phyloP scores from a whole-genome alignment of 2,329 filamentous ascomycete species.

The Nothophaeocryptopus gaeumannii region DNA sequence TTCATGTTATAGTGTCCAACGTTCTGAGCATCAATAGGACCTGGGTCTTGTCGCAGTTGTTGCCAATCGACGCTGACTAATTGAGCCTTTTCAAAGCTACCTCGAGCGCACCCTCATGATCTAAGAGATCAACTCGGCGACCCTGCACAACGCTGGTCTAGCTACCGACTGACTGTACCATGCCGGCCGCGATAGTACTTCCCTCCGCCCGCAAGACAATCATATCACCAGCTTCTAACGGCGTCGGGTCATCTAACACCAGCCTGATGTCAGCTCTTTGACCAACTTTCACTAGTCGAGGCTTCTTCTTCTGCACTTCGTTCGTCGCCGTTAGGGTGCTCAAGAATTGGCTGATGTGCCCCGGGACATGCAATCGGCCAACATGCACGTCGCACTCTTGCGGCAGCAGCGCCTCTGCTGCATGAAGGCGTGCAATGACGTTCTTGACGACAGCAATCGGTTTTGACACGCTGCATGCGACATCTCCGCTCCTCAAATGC shows the following conservation, averaged over 20 bases:
- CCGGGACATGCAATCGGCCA: constrained; percentile 76
- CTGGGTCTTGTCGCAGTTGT: too few species aligned
- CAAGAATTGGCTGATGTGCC: constrained; percentile 67
- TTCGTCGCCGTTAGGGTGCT: constrained; percentile 74
- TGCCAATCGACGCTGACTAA: too few species aligned
- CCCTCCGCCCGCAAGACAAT: constrained; percentile 79
- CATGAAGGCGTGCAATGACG: constrained; percentile 80
- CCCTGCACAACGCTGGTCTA: constrained; percentile 1
- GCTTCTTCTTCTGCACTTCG: constrained; percentile 74
- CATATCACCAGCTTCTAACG: constrained; percentile 74
- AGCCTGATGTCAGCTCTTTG: constrained; percentile 71
- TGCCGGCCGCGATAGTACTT: constrained; percentile 80
- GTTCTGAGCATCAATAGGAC: too few species aligned
- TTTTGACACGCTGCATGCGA: constrained; percentile 64
- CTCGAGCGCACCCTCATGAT: too few species aligned
- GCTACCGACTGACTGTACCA: constrained; percentile 54
- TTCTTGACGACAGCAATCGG: constrained; percentile 69
- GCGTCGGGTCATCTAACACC: constrained; percentile 63
- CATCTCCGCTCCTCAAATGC: constrained; percentile 75
- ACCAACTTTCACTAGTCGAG: constrained; percentile 75
- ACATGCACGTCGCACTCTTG: constrained; percentile 87
- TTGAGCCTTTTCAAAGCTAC: too few species aligned
- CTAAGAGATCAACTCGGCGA: background rate
- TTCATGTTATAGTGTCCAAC: too few species aligned
- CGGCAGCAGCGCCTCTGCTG: constrained; percentile 85